Conservation (phyloP, 2,329 filamentous ascomycete genomes). For the Alternaria triticina region DNA sequence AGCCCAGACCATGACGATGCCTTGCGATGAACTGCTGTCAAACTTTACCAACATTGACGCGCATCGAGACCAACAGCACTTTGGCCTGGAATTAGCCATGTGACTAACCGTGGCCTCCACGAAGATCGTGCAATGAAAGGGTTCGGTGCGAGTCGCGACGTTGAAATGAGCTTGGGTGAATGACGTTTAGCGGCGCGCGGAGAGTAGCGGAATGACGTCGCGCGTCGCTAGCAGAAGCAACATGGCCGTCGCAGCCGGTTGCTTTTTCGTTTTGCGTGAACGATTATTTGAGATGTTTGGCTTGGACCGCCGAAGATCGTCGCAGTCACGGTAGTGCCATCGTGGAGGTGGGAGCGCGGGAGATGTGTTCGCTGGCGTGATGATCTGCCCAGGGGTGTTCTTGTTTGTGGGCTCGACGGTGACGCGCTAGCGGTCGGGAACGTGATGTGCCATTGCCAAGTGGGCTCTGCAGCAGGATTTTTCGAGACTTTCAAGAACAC, state of each 20-base stretch:
- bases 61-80: background rate
- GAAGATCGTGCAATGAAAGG: background rate
- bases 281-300: background rate
- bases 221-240: background rate
- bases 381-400: background rate
- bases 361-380: background rate
- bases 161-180: background rate
- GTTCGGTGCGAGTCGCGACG: background rate
- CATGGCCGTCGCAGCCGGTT: background rate
- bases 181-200: slow-evolving; percentile 4
- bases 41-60: background rate
- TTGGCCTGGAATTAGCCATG: background rate
- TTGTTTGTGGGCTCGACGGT: background rate
- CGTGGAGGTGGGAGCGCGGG: background rate
- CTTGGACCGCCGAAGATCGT: background rate
- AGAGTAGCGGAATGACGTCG: slow-evolving; percentile 6
- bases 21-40: background rate
- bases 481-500: background rate
- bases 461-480: background rate
- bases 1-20: background rate
- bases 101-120: background rate
- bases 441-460: background rate
- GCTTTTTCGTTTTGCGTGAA: background rate
- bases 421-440: background rate
- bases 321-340: background rate